Evolutionary conservation across 306 rosid species (phyloP), one percentile per base, ranked within the genome.

Genomic region (Trifolium dubium): DNA sequence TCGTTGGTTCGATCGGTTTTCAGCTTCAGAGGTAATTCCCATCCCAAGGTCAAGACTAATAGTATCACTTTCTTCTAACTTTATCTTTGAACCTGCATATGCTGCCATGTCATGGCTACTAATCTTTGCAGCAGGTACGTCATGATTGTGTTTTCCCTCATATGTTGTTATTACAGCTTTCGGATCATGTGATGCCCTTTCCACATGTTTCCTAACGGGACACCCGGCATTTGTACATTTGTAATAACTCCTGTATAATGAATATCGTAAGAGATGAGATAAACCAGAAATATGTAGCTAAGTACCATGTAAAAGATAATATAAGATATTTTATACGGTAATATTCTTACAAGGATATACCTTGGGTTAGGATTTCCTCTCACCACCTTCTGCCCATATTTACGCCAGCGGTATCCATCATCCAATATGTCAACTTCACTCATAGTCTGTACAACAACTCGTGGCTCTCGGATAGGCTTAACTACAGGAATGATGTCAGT

Each of bases 391-490:
- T 94, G 99, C 53, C 99, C 99, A 77, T 94, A 94, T 84, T 94
- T 94, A 62, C 99, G 95, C 99, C 99, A 94, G 83, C 99, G 99
- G 80, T 94, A 94, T 65, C 99, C 99, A 76, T 94, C 99, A 82
- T 94, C 99, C 85, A 94, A 85, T 79, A 94, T 94, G 79, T 94
- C 99, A 65, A 94, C 96, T 89, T 94, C 99, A 74, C 99, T 94
- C 79, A 90, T 77, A 39, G 99, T 94, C 82, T 94, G 99, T 49
- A 94, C 99, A 73, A 94, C 99, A 30, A 92, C 99, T 46, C 99
- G 93, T 30, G 99, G 97, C 80, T 94, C 99, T 69, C 96, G 84
- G 75, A 94, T 94, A 66, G 99, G 97, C 83, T 88, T 94, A 71
- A 94, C 92, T 77, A 90, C 81, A 13, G 97, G 92, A 78, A 86